Base-by-base conservation (phyloP, 306 rosid genomes). In the Lathyrus aphaca region DNA sequence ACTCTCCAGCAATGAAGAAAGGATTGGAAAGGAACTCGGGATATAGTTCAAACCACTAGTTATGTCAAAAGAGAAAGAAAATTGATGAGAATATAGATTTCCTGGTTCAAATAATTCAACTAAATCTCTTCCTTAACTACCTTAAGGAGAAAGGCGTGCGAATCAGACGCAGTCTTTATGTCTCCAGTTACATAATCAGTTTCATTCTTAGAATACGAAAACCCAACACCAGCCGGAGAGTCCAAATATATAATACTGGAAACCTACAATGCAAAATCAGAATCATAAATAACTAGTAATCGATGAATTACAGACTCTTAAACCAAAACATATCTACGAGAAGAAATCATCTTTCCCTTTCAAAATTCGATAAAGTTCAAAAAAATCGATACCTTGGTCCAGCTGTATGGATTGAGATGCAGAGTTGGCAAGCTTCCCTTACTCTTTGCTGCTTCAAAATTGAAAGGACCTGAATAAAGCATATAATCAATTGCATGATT, bases 181-280 rank as follows among this genome's bases (percentile, higher is more conserved):
- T 94, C 98, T 40, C 97, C 97, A 35, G 98, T 94, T 37, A 0
- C 1, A 57, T 94, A 94, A 79, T 90, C 97, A 32, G 85, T 68
- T 59, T 27, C 16, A 77, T 85, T 87, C 57, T 85, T 32, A 12
- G 98, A 90, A 86, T 90, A 94, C 38, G 97, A 94, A 17, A 84
- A 73, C 9, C 98, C 98, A 72, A 88, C 97, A 67, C 98, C 98
- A 82, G 89, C 97, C 25, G 98, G 98, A 69, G 98, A 94, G 80
- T 94, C 98, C 90, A 94, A 64, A 81, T 90, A 90, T 84, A 94
- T 73, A 38, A 94, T 65, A 71, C 80, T 94, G 79, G 98, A 88
- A 68, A 94, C 97, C 98, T 94, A 58, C 25, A 66, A 82, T 13
- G 37, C 39, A 54, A 58, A 65, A 84, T 56, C 69, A 74, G 18